Conservation (phyloP, 75 land plant genomes). For the Cryptomeria japonica region DNA sequence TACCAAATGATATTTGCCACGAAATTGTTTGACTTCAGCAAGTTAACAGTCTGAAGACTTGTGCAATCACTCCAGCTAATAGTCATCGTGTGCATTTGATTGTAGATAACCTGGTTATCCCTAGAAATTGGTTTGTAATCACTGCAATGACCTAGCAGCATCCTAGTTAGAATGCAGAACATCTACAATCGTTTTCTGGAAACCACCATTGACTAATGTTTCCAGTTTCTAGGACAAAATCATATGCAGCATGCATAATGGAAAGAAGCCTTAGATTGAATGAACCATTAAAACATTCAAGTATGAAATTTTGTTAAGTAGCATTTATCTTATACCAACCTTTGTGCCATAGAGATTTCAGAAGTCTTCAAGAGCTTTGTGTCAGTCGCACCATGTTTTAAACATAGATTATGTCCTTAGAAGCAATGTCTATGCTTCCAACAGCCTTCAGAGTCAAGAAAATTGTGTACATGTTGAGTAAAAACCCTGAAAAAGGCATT, state of each 20-base stretch:
- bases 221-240: too few relatives aligned
- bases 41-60: neutral
- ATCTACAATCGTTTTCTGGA: neutral
- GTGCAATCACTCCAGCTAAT: neutral
- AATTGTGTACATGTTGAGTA: neutral
- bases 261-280: neutral
- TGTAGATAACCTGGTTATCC: neutral
- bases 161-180: neutral
- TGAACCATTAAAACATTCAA: too few relatives aligned
- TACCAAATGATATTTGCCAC: neutral
- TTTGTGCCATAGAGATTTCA: neutral
- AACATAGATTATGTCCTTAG: neutral
- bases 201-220: neutral
- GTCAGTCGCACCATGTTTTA: neutral
- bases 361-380: neutral
- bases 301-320: too few relatives aligned
- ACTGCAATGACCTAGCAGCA: neutral
- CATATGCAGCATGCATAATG: neutral
- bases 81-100: neutral
- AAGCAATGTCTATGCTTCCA: neutral
- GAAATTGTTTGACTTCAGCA: neutral
- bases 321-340: neutral
- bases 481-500: neutral
- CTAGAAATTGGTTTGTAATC: neutral
- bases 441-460: neutral